Percentiles rank a stretch among this genome's conserved stretches.
These are phyloP conservation scores for Lepidium africanum DNA, from an alignment of 345 rosid species.

Conservation along the genomic window DNA sequence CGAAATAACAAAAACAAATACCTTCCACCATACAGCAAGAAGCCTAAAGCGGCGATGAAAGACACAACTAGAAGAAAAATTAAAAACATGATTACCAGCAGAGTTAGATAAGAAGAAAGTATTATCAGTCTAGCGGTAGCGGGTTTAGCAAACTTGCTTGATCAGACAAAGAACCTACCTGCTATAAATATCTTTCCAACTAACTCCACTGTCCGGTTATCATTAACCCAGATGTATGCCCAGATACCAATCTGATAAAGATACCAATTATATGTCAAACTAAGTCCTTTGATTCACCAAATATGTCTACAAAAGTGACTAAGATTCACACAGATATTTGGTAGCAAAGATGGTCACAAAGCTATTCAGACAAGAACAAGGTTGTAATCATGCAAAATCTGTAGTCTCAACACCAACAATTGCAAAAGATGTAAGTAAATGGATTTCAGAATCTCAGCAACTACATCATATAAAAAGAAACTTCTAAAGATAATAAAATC, in stretches of 20 bases:
- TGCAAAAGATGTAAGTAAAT: not conserved
- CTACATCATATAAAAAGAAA: not conserved
- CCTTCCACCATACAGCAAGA: slow-evolving; percentile 99
- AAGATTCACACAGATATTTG: not conserved
- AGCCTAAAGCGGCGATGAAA: slow-evolving; percentile 81
- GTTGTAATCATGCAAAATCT: not conserved
- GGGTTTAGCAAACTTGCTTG: slow-evolving; percentile 8
- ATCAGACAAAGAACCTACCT: slow-evolving; percentile 38
- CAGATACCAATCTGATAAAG: slow-evolving; percentile 74
- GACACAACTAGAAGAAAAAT: slow-evolving; percentile 56
- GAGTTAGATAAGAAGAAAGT: not conserved
- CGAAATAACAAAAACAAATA: slow-evolving; percentile 22
- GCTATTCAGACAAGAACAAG: not conserved
- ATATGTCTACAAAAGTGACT: not conserved
- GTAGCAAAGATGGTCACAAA: not conserved
- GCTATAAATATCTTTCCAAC: slow-evolving; percentile 84
- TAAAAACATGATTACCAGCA: not conserved
- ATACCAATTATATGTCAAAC: slow-evolving; percentile 1
- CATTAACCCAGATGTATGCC: slow-evolving; percentile 74
- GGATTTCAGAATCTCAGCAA: not conserved
- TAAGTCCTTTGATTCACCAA: not conserved
- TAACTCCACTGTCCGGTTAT: slow-evolving; percentile 63
- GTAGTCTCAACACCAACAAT: not conserved
- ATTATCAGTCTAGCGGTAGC: not conserved
- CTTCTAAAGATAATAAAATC: not conserved